Base-by-base conservation (phyloP, 1,139 yeast species). In the Debaryomyces fabryi region DNA sequence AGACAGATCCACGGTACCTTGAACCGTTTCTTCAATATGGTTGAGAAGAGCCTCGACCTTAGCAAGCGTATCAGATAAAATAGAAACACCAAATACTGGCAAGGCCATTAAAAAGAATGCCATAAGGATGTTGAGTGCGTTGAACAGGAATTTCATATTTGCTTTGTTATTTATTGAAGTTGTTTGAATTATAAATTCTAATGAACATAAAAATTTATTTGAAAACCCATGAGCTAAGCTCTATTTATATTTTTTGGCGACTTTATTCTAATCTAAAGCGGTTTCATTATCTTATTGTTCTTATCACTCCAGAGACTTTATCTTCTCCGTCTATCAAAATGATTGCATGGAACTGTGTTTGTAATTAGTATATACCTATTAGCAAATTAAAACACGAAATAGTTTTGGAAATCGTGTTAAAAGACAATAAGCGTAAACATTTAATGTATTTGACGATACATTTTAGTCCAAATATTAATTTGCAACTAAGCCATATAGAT, bases 11-110 rank as follows among this genome's bases (percentile, higher is more conserved):
- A 47, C 50, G 6, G 41, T 24, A 13, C 32, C 39, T 29, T 47
- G 47, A 23, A 44, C 39, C 3, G 36, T 47, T 4, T 24, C 43
- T 15, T 47, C 50, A 25, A 47, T n/a, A 20, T 36, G 45, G 29
- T 44, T 39, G 29, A 47, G 38, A 32, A 47, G 25, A 8, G 33
- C 29, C 37, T 47, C 50, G 18, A 47, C 45, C 44, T 47, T 44
- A 8, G 44, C 9, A 27, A 47, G 29, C 16, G 45, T 13, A 27
- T 40, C 45, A 21, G 47, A 18, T 8, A 47, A 41, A 20, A 44
- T 6, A 9, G 38, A 38, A 16, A 44, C 47, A 10, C 41, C 47
- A 7, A 47, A 47, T 13, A 46, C 44, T 35, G 50, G 50, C 12
- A 37, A 20, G 37, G 38, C 38, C 42, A 38, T 24, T 23, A 44